Evolutionary conservation across 1,139 yeast genomes (phyloP), one percentile per base, ranked within the genome.

Genomic region (Taiozyma onychis): DNA sequence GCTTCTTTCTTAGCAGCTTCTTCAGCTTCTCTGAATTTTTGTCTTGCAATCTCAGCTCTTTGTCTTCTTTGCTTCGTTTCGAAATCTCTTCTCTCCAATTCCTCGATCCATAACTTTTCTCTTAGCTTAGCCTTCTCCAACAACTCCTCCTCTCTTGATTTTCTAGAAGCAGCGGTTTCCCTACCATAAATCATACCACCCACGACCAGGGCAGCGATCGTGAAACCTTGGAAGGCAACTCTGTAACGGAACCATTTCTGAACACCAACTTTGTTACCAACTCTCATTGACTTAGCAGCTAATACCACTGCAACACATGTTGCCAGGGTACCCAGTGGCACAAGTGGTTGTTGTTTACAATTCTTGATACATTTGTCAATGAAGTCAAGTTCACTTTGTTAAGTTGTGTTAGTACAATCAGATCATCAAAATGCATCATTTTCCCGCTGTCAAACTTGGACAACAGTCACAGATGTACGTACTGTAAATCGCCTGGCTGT

Each of bases 161-260:
- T 74, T 61, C 76, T 72, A 27, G 66, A 66, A 39, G 64, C 64
- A 10, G 57, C 51, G 6, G 66, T 57, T 7, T 60, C 65, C 16
- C 56, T 67, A 57, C 83, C 88, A 66, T 77, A 85, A 56, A 78
- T 69, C 62, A 74, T 74, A 2, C 95, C 90, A 41, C 97, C 97
- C 14, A 81, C 82, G 3, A 90, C 86, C 52, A 90, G 73, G 0
- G 97, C 96, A 9, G 81, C 81, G 49, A 90, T 72, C 0, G 97
- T 90, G 51, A 85, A 78, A 13, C 87, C 87, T 68, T 90, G 98
- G 61, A 89, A 76, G 1, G 81, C 95, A 46, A 90, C 91, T 73
- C 97, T 85, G 80, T 90, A 88, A 59, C 93, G 78, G 73, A 88
- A 90, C 81, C 88, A 90, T 50, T 79, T 77, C 69, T 90, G 96